These are phyloP conservation scores for Talaromyces sp. DNA, from an alignment of 2,329 filamentous ascomycete species.

Conservation along the genomic window DNA sequence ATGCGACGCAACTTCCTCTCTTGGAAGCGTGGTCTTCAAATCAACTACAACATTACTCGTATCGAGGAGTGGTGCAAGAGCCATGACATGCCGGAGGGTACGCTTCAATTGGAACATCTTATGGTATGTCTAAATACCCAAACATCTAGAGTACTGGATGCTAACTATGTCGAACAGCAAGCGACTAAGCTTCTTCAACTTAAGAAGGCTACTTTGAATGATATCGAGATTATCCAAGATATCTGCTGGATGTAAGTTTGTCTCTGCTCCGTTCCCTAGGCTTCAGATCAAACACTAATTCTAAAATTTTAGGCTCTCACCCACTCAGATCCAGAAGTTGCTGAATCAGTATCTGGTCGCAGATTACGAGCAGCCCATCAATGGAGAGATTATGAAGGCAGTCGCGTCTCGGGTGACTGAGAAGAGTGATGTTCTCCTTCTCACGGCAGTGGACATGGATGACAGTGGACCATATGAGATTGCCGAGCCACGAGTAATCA, in stretches of 20 bases:
- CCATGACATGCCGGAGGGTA: constrained; percentile 98
- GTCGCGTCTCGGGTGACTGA: constrained; percentile 95
- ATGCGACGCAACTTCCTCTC: constrained; percentile 98
- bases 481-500: constrained; percentile 92
- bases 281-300: constrained; percentile 19
- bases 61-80: constrained; percentile 99
- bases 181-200: constrained; percentile 96
- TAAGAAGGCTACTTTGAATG: constrained; percentile 98
- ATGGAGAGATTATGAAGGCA: constrained; percentile 99
- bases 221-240: constrained; percentile 99
- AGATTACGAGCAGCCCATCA: constrained; percentile 98
- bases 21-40: constrained; percentile 98
- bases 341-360: constrained; percentile 98
- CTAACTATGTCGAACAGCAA: constrained; percentile 59
- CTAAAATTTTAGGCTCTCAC: constrained; percentile 68
- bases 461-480: constrained; percentile 98
- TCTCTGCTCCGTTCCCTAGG: not conserved
- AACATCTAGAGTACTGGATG: not conserved
- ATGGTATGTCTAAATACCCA: constrained; percentile 64
- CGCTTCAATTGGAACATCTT: constrained; percentile 92
- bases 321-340: constrained; percentile 98
- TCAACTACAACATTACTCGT: constrained; percentile 99
- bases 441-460: constrained; percentile 97
- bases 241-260: constrained; percentile 96
- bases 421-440: constrained; percentile 92